phyloP scores from a whole-genome alignment of 2,329 filamentous ascomycete species.

The Paracoccidioides brasiliensis region DNA sequence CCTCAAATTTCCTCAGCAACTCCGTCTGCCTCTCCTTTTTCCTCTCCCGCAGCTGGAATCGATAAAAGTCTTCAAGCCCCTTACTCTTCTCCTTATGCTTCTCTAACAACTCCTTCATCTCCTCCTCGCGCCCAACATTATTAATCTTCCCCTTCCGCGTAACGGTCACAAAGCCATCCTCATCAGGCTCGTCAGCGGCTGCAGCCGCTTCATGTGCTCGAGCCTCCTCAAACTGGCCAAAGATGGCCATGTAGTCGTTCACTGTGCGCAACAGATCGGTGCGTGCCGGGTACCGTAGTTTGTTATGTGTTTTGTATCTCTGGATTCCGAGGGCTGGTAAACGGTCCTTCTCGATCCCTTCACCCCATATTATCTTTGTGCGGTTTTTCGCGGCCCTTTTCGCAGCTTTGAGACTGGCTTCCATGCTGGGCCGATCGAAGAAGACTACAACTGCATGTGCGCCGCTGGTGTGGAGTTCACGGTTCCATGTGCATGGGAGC shows the following conservation, averaged over 20 bases:
- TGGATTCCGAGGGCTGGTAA: conserved; percentile 43
- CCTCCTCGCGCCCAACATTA: conserved; percentile 61
- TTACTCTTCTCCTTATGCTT: conserved; percentile 52
- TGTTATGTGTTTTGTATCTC: conserved; percentile 51
- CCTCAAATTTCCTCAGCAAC: conserved; percentile 59
- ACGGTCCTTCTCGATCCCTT: conserved; percentile 43
- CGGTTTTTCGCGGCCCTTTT: conserved; percentile 43
- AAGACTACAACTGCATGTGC: conserved; percentile 70
- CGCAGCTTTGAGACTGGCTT: conserved; percentile 62
- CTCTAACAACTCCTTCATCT: conserved; percentile 46
- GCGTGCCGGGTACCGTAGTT: conserved; percentile 57
- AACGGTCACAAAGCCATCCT: conserved; percentile 91
- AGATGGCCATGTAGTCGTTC: conserved; percentile 77
- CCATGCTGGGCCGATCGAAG: conserved; percentile 67
- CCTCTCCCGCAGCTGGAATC: conserved; percentile 70
- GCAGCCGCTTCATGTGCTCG: conserved; percentile 48
- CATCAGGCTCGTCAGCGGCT: conserved; percentile 69
- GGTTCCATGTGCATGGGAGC: conserved; percentile 61
- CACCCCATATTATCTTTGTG: conserved; percentile 50
- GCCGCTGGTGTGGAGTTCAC: conserved; percentile 57
- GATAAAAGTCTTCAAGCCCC: conserved; percentile 62
- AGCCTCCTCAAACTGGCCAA: conserved; percentile 53
- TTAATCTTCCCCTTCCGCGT: conserved; percentile 58
- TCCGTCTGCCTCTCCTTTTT: conserved; percentile 61
- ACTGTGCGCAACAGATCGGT: conserved; percentile 56